Conservation (phyloP, 257 asterid genomes). For the Solanum peruvianum region DNA sequence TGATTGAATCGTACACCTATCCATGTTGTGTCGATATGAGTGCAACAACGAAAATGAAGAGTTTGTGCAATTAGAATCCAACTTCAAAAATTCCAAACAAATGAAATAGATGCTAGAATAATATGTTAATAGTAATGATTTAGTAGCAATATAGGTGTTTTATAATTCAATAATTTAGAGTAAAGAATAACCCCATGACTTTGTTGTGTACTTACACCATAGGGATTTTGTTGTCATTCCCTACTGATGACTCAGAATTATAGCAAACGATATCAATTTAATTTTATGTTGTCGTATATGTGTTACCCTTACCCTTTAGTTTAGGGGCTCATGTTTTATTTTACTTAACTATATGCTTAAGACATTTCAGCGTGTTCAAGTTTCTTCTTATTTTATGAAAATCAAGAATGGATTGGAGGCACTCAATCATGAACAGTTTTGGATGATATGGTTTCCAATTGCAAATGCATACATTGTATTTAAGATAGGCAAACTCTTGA, state of each 20-base stretch:
- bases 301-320: background rate
- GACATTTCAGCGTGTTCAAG: background rate
- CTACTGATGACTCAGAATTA: background rate
- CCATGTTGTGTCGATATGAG: no score
- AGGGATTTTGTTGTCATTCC: background rate
- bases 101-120: no score
- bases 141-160: background rate
- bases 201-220: background rate
- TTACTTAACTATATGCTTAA: background rate
- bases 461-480: background rate
- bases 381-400: background rate
- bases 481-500: background rate
- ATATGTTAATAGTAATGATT: background rate
- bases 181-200: background rate
- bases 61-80: no score
- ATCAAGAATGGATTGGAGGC: background rate
- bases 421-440: background rate
- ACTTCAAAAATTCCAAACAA: no score
- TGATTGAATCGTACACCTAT: no score
- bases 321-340: background rate
- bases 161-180: background rate
- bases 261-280: background rate
- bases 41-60: no score
- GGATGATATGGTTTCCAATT: background rate
- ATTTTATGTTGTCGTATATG: background rate